Evolutionary conservation across 2,329 filamentous ascomycete species (phyloP).

Genomic region (Albophoma yamanashiensis): DNA sequence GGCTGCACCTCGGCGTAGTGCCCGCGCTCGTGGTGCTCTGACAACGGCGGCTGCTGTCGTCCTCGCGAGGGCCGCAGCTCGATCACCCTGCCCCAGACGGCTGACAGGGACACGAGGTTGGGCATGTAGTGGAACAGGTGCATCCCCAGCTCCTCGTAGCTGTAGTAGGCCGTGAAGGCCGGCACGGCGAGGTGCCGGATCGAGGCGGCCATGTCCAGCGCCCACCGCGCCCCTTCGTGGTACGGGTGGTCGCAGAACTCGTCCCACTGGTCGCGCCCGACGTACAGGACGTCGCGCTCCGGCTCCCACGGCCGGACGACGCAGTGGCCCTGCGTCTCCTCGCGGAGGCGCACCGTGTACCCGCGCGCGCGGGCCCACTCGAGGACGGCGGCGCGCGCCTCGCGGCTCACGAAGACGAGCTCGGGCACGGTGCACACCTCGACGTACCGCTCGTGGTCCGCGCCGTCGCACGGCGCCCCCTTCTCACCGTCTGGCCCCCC

Average conservation of each 20-base stretch:
- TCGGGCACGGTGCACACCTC: constrained; percentile 7
- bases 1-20: constrained; percentile 4
- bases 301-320: constrained; percentile 8
- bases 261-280: constrained; percentile 8
- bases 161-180: constrained; percentile 15
- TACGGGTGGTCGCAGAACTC: constrained; percentile 4
- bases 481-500: background rate
- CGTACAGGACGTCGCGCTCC: constrained; percentile 9
- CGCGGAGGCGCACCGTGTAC: constrained; percentile 1
- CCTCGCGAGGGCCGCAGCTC: background rate
- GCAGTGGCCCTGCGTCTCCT: constrained; percentile 4
- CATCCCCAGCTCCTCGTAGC: constrained; percentile 5
- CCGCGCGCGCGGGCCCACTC: constrained; percentile 6
- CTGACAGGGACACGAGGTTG: constrained; percentile 9
- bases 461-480: too few species aligned
- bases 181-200: constrained; percentile 13
- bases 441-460: constrained; percentile 1
- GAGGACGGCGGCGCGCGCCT: constrained; percentile 9
- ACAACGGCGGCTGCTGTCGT: background rate
- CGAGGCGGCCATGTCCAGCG: constrained; percentile 1
- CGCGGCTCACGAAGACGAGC: constrained; percentile 9
- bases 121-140: constrained; percentile 6
- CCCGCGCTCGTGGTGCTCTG: background rate
- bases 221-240: background rate
- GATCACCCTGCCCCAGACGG: constrained; percentile 13